Evolutionary conservation across 495 filamentous ascomycete genomes (phyloP), one percentile per base, ranked within the genome.

Genomic region (Chlorociboria aeruginascens): DNA sequence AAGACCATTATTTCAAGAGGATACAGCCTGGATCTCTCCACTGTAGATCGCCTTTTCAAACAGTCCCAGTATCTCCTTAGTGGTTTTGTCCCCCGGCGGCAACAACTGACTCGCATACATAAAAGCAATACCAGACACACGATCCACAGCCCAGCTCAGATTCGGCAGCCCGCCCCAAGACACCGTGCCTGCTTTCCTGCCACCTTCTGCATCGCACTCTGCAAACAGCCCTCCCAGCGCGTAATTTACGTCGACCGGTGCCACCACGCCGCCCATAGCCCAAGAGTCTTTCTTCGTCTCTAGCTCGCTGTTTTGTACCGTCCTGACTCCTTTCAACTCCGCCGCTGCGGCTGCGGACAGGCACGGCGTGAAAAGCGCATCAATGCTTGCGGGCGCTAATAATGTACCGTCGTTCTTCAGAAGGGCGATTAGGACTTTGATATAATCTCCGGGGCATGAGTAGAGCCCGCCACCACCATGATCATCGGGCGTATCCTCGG

Each of bases 401-500:
- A 77, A 37, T 32, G 58, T 62, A 20, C 61, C 66, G 52, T 74
- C 69, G 48, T 66, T 64, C 2, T 45, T 48, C 30, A 76, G 52
- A 3, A 76, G 6, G 6, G 61, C 62, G 3, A 53, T 57, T 25
- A 73, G 57, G 13, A 78, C 45, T 50, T 68, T 69, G 13, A 64
- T 38, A 47, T 64, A 75, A 40, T 66, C 63, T 9, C 32, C 33
- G 12, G 63, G 61, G 0, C 57, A 45, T 34, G 58, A 50, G 37
- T 62, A 72, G 11, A 63, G 28, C 1, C 72, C 74, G 30, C 62
- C 62, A 6, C 74, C 74, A 11, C 74, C 72, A 14, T 3, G 3
- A 39, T 70, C 17, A 16, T 49, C 46, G 31, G 4, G 7, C 3
- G 34, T 12, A 14, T 25, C 34, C 8, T 29, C 46, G 9, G 48